A percentile compares a stretch with the other conserved stretches of the same genome.
Conservation (phyloP, 106 monocot species). For the Agapanthus africanus region DNA sequence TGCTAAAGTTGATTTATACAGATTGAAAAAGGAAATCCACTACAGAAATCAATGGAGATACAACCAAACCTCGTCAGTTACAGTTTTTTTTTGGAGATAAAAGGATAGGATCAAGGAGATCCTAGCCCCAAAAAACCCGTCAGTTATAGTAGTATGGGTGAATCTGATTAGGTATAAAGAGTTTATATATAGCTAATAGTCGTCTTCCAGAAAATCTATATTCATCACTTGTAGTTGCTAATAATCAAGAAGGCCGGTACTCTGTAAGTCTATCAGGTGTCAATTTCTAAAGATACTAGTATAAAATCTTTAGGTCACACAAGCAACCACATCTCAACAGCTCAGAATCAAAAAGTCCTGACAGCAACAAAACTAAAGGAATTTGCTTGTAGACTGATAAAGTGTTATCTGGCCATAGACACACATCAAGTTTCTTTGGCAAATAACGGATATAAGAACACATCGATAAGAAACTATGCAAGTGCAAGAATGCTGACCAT, state of each 20-base stretch:
- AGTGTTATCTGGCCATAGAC: not conserved
- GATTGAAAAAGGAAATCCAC: not conserved
- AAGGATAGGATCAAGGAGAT: too few relatives aligned
- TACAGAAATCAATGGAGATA: not conserved
- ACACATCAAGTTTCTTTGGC: not conserved
- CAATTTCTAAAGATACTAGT: not conserved
- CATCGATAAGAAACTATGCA: not conserved
- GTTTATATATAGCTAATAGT: not conserved
- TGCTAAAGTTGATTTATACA: not conserved
- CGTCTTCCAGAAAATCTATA: not conserved
- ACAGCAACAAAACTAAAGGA: not conserved
- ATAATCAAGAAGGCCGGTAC: not conserved
- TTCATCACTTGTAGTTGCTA: not conserved
- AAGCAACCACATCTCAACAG: not conserved
- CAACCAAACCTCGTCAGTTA: too few relatives aligned
- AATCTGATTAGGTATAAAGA: too few relatives aligned
- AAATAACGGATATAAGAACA: not conserved
- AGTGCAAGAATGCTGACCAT: slow-evolving; percentile 38
- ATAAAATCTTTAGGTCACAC: too few relatives aligned
- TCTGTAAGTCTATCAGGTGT: not conserved
- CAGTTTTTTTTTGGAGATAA: too few relatives aligned
- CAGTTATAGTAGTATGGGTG: too few relatives aligned
- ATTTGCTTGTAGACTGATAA: not conserved
- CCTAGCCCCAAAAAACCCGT: too few relatives aligned
- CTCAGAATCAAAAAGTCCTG: not conserved